phyloP scores from a whole-genome alignment of 2,329 filamentous ascomycete genomes.

The Chrysoporthe deuterocubensis region DNA sequence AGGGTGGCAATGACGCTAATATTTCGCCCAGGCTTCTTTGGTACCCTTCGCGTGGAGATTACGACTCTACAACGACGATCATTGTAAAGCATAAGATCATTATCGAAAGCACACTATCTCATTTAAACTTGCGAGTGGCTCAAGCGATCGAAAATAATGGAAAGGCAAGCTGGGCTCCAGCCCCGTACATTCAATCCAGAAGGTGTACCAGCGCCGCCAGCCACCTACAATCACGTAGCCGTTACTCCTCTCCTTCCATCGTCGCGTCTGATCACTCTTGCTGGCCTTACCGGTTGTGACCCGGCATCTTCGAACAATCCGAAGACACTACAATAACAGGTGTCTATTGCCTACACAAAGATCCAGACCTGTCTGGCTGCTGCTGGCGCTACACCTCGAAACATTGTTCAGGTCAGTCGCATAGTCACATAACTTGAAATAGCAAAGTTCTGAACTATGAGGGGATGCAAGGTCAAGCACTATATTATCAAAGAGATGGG shows the following conservation, averaged over 20 bases:
- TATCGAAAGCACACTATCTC: background rate
- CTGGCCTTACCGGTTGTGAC: constrained; percentile 24
- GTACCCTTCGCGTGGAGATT: background rate
- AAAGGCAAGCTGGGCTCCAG: background rate
- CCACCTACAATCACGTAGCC: constrained; percentile 23
- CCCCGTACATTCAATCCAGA: constrained; percentile 22
- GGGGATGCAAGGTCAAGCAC: constrained; percentile 16
- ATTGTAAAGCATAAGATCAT: background rate
- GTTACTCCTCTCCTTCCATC: constrained; percentile 20
- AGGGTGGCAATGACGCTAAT: background rate
- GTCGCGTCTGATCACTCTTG: constrained; percentile 23
- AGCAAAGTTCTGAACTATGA: background rate
- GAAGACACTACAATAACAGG: constrained; percentile 18
- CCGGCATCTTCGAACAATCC: constrained; percentile 23
- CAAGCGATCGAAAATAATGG: background rate
- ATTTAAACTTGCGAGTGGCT: too few relatives aligned
- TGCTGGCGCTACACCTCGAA: constrained; percentile 21
- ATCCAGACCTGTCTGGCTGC: constrained; percentile 20
- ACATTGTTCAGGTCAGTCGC: constrained; percentile 23
- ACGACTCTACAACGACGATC: background rate
- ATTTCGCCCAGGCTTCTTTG: background rate
- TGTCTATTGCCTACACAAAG: constrained; percentile 20
- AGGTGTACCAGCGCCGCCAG: constrained; percentile 20
- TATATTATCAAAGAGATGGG: constrained; percentile 25
- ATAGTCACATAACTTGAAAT: background rate